These are phyloP conservation scores for Hyaloraphidium curvatum DNA, from an alignment of 192 early-diverging fungal species.

Conservation along the genomic window DNA sequence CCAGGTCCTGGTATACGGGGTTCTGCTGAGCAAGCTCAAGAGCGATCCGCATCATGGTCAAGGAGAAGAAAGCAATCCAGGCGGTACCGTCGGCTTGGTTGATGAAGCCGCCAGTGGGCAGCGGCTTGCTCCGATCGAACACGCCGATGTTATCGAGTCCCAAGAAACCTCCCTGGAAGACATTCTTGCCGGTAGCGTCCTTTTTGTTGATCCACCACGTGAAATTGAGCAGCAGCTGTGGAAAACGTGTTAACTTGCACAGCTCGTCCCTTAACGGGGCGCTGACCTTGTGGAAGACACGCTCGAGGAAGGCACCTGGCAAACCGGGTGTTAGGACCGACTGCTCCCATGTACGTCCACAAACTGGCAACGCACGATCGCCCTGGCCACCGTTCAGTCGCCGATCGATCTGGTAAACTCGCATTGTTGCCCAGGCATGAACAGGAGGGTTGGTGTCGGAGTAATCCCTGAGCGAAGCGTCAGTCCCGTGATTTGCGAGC, in stretches of 20 bases:
- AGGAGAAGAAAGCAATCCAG: conserved; percentile 29
- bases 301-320: conserved; percentile 16
- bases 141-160: conserved; percentile 35
- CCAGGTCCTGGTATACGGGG: conserved; percentile 19
- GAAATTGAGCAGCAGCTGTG: conserved; percentile 17
- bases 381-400: conserved; percentile 2
- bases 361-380: no score
- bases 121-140: conserved; percentile 21
- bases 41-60: conserved; percentile 14
- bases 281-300: conserved; percentile 19
- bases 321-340: no score
- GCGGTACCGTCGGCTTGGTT: conserved; percentile 29
- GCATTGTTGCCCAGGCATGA: conserved; percentile 14
- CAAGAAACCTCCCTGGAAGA: conserved; percentile 31
- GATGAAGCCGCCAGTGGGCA: conserved; percentile 18
- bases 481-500: no score
- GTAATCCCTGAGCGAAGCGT: no score
- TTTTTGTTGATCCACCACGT: conserved; percentile 34
- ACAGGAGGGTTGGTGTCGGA: conserved; percentile 13
- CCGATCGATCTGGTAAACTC: conserved; percentile 12
- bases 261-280: no score
- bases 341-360: no score
- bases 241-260: no score
- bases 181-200: conserved; percentile 26
- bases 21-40: conserved; percentile 15